Evolutionary conservation across 805 yeast genomes (phyloP).

Genomic region (Kuraishia ogatae): DNA sequence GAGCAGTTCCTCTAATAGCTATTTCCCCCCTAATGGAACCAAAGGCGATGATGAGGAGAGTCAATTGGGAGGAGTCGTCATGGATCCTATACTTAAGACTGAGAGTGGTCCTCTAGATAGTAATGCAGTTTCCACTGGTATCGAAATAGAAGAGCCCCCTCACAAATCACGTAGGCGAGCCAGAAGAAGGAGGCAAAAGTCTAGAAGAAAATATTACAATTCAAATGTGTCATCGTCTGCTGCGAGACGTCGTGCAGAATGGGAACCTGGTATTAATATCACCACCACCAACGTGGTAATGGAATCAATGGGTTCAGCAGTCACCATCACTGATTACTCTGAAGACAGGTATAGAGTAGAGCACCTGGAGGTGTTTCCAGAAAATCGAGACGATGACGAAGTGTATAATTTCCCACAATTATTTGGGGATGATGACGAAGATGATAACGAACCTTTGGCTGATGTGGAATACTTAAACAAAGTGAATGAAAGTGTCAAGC

Average conservation of each 20-base stretch:
- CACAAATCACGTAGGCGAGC: neutral
- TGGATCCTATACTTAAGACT: neutral
- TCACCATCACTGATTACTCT: constrained; percentile 46
- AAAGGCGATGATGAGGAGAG: neutral
- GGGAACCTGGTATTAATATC: constrained; percentile 55
- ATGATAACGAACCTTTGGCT: constrained; percentile 2
- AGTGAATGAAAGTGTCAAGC: constrained; percentile 14
- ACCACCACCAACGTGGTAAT: constrained; percentile 40
- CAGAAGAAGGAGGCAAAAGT: constrained; percentile 5
- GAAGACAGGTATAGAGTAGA: constrained; percentile 33
- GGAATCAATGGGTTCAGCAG: constrained; percentile 42
- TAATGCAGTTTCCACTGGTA: neutral
- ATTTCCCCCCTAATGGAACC: neutral
- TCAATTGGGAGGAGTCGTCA: neutral
- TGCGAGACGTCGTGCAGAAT: constrained; percentile 33
- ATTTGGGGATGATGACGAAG: constrained; percentile 5
- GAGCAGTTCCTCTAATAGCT: neutral
- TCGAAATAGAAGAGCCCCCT: neutral
- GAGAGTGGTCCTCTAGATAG: neutral
- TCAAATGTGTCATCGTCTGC: constrained; percentile 25
- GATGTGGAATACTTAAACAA: constrained; percentile 8
- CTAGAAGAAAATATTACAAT: constrained; percentile 22
- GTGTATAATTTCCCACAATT: constrained; percentile 4
- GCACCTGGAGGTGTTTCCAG: constrained; percentile 28
- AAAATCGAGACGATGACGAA: constrained; percentile 7